Evolutionary conservation across 345 rosid genomes (phyloP).

Genomic region (Eucalyptus erythrocorys): DNA sequence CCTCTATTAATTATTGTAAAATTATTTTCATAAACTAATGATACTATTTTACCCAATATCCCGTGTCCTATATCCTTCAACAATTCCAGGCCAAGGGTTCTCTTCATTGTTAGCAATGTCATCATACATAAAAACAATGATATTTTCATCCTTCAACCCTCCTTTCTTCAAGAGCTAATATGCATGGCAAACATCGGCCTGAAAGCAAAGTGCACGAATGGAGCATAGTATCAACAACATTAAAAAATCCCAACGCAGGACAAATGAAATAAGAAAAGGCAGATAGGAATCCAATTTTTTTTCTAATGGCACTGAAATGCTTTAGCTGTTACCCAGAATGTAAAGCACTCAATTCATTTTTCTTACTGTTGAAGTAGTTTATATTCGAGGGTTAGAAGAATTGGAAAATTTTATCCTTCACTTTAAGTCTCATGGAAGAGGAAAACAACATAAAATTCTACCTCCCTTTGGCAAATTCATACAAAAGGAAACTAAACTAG

Average conservation of each 20-base stretch:
- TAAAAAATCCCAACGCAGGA: neutral
- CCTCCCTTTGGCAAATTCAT: no score
- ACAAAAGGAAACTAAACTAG: neutral
- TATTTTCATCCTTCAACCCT: slow-evolving; percentile 85
- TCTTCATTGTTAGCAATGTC: no score
- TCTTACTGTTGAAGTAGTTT: neutral
- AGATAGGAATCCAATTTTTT: neutral
- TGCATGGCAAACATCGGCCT: slow-evolving; percentile 94
- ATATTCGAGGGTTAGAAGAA: neutral
- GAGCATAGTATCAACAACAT: neutral
- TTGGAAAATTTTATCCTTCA: neutral
- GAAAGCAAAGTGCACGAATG: neutral
- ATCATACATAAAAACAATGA: no score
- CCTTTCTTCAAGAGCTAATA: slow-evolving; percentile 88
- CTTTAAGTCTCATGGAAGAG: no score
- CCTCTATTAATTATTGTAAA: no score
- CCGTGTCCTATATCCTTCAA: no score
- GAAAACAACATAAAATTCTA: no score
- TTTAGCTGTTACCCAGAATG: neutral
- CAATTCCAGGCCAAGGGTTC: no score
- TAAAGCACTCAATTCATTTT: neutral
- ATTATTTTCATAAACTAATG: no score
- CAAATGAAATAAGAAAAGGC: neutral
- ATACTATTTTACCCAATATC: no score
- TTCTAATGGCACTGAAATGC: neutral